Evolutionary conservation across 768 basidiomycete genomes (phyloP).

Genomic region (Boletus bicolor): DNA sequence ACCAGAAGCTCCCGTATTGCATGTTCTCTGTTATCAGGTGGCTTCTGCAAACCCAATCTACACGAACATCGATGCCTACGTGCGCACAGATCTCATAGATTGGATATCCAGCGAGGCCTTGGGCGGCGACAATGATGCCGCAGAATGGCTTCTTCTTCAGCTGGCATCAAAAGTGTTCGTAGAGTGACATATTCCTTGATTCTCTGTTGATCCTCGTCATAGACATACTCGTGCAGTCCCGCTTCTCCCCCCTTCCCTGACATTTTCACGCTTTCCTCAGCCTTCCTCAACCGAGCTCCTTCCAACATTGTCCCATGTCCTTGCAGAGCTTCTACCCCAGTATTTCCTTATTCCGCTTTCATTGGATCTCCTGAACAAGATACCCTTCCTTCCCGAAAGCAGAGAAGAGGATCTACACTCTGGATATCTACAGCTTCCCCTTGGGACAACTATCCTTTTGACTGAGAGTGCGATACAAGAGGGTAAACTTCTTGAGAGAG

Average conservation of each 20-base stretch:
- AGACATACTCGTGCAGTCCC: slow-evolving; percentile 69
- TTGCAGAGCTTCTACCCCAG: slow-evolving; percentile 59
- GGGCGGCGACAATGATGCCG: slow-evolving; percentile 63
- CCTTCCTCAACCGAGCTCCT: slow-evolving; percentile 26
- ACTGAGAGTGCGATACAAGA: slow-evolving; percentile 68
- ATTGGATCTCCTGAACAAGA: slow-evolving; percentile 56
- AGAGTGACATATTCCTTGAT: neutral
- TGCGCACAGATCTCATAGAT: slow-evolving; percentile 54
- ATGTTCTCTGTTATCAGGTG: slow-evolving; percentile 51
- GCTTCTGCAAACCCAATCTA: neutral
- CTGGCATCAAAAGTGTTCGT: slow-evolving; percentile 63
- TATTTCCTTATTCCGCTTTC: slow-evolving; percentile 57
- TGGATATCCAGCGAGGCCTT: slow-evolving; percentile 76
- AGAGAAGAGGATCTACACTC: slow-evolving; percentile 72
- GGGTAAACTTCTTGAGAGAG: slow-evolving; percentile 57
- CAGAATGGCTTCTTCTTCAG: slow-evolving; percentile 71
- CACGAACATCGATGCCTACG: slow-evolving; percentile 9
- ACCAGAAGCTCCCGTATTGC: slow-evolving; percentile 57
- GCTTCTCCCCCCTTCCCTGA: slow-evolving; percentile 64
- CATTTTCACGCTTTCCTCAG: slow-evolving; percentile 59
- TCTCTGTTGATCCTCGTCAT: slow-evolving; percentile 1
- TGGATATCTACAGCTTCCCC: slow-evolving; percentile 70
- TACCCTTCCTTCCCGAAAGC: slow-evolving; percentile 58
- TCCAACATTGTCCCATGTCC: slow-evolving; percentile 52
- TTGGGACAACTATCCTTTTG: slow-evolving; percentile 55